Base-by-base conservation (phyloP, 805 yeast genomes). In the Schizosaccharomyces octosporus region DNA sequence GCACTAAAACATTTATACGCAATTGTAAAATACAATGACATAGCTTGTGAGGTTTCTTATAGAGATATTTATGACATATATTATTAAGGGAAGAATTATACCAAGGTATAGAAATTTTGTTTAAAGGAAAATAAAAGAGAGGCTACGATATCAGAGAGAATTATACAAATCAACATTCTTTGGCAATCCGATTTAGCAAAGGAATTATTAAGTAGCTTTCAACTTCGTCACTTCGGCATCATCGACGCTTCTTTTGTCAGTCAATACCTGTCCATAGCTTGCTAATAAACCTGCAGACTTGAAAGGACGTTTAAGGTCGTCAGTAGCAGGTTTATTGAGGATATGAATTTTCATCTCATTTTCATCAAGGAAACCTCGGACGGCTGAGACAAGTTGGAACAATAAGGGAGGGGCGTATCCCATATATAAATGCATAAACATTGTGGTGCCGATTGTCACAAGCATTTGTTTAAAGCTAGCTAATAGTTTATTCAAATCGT, bases 381-480 rank as follows among this genome's bases (percentile, higher is more conserved):
- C 75, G 61, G 96, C 90, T 61, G 94, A 80, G 67, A 93, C 80
- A 65, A 88, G 82, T 77, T 93, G 97, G 88, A 90, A 85, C 67
- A 93, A 82, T 71, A 93, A 80, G 64, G 98, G 98, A 75, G 93
- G 88, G 73, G 97, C 88, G 79, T 87, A 93, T 75, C 87, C 85
- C 94, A 93, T 82, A 81, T 90, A 90, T 64, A 93, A 70, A 74
- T 93, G 98, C 97, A 90, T 89, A 82, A 90, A 85, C 31, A 84
- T 95, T 88, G 93, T 89, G 95, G 90, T 88, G 68, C 95, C 96
- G 67, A 89, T 71, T 65, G 94, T 85, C 65, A 94, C 85, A 78
- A 84, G 83, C 66, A 87, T 80, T 65, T 94, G 81, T 74, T 86
- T 87, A 42, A 29, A 43, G 11, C 24, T n/a, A 21, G 41, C n/a